These are phyloP conservation scores for Penicillium waksmanii DNA, from an alignment of 495 filamentous ascomycete species.

Conservation along the genomic window DNA sequence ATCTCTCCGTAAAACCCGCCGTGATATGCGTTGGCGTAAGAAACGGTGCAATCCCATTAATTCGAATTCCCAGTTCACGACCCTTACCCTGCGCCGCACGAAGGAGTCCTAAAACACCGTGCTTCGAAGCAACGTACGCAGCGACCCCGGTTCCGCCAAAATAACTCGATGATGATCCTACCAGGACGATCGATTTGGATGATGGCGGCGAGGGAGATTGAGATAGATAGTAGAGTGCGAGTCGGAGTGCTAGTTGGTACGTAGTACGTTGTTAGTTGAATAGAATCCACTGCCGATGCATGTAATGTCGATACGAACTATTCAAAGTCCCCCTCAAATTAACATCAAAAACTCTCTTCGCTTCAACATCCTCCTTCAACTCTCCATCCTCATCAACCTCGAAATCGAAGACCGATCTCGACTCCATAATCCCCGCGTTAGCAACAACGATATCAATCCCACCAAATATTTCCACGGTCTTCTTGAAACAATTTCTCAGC, in stretches of 20 bases:
- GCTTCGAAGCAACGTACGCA: conserved; percentile 39
- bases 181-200: conserved; percentile 30
- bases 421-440: conserved; percentile 67
- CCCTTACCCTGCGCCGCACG: conserved; percentile 30
- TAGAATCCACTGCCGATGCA: no score
- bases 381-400: conserved; percentile 24
- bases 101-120: conserved; percentile 34
- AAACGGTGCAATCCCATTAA: conserved; percentile 38
- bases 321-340: conserved; percentile 43
- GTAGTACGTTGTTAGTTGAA: no score
- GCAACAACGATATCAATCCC: conserved; percentile 66
- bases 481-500: conserved; percentile 55
- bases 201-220: background rate
- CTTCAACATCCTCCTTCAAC: conserved; percentile 26
- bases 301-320: conserved; percentile 24
- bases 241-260: conserved; percentile 13
- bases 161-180: conserved; percentile 34
- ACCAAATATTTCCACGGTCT: conserved; percentile 52
- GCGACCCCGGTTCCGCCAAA: conserved; percentile 36
- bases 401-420: conserved; percentile 20
- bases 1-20: conserved; percentile 22
- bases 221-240: conserved; percentile 25
- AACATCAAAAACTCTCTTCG: conserved; percentile 32
- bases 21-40: conserved; percentile 35
- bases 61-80: conserved; percentile 19